These are phyloP conservation scores for Neurospora hispaniola DNA, from an alignment of 495 filamentous ascomycete species.

Conservation along the genomic window DNA sequence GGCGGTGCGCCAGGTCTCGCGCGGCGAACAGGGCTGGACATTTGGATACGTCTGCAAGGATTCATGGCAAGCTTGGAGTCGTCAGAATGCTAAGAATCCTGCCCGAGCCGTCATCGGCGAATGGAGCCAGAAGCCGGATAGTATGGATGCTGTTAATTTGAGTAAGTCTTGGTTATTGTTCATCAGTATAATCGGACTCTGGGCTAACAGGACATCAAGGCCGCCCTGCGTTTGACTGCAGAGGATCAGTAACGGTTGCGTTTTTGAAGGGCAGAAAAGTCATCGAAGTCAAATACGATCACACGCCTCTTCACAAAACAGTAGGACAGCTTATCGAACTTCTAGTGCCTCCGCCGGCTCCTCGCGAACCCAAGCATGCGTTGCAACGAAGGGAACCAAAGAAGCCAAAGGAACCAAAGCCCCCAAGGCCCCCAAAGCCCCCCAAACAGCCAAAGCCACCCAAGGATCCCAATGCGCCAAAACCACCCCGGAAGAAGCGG, in stretches of 20 bases:
- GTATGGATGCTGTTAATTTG: slow-evolving; percentile 26
- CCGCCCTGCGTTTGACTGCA: slow-evolving; percentile 41
- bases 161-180: slow-evolving; percentile 13
- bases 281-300: slow-evolving; percentile 36
- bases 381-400: slow-evolving; percentile 50
- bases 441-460: slow-evolving; percentile 47
- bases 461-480: slow-evolving; percentile 19
- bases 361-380: slow-evolving; percentile 30
- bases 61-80: slow-evolving; percentile 36
- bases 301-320: slow-evolving; percentile 37
- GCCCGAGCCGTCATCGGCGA: slow-evolving; percentile 27
- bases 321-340: slow-evolving; percentile 32
- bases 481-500: slow-evolving; percentile 48
- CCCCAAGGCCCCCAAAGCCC: slow-evolving; percentile 47
- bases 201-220: slow-evolving; percentile 12
- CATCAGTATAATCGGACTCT: not conserved
- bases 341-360: slow-evolving; percentile 21
- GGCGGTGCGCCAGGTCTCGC: slow-evolving; percentile 29
- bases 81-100: slow-evolving; percentile 27
- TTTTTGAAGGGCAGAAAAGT: slow-evolving; percentile 29
- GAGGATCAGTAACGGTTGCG: slow-evolving; percentile 32
- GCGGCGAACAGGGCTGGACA: slow-evolving; percentile 33
- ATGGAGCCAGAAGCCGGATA: slow-evolving; percentile 28
- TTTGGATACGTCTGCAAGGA: slow-evolving; percentile 39
- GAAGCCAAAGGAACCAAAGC: slow-evolving; percentile 22